These are phyloP conservation scores for Blechomonas ayalai DNA, from an alignment of 208 protist species.

Conservation along the genomic window DNA sequence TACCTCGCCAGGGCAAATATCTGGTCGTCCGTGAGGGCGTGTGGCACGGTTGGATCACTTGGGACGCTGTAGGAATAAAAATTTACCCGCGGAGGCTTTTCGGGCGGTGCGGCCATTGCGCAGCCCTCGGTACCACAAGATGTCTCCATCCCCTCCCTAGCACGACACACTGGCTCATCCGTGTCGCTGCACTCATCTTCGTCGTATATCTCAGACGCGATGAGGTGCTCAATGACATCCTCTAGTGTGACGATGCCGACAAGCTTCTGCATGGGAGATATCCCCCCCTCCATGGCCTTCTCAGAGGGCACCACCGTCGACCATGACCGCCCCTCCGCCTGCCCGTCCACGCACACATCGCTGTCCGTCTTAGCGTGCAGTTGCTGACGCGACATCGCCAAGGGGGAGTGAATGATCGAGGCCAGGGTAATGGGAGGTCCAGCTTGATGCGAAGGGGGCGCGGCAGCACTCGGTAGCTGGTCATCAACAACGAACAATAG, in stretches of 20 bases:
- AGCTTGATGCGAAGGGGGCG: too few species aligned
- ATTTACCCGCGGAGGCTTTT: slow-evolving; percentile 43
- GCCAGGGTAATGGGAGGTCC: too few species aligned
- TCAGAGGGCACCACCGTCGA: not conserved
- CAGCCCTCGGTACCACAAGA: not conserved
- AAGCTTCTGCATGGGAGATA: not conserved
- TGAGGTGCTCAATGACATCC: slow-evolving; percentile 71
- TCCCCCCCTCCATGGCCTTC: not conserved
- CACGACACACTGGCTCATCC: not conserved
- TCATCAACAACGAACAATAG: slow-evolving; percentile 58
- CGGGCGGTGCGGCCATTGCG: not conserved
- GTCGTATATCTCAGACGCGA: slow-evolving; percentile 70
- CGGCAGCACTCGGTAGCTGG: too few species aligned
- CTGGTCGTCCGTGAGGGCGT: slow-evolving; percentile 42
- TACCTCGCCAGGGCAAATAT: slow-evolving; percentile 57
- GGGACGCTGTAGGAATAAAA: slow-evolving; percentile 62
- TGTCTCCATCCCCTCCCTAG: not conserved
- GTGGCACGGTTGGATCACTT: not conserved
- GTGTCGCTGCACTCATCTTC: slow-evolving; percentile 42
- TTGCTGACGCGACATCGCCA: too few species aligned
- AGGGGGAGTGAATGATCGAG: too few species aligned
- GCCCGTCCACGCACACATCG: too few species aligned
- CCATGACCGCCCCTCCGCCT: not conserved
- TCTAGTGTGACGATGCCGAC: slow-evolving; percentile 72
- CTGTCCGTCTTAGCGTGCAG: too few species aligned